Conservation (phyloP, 73 alveolate genomes). For the Paramecium sexaurelia region DNA sequence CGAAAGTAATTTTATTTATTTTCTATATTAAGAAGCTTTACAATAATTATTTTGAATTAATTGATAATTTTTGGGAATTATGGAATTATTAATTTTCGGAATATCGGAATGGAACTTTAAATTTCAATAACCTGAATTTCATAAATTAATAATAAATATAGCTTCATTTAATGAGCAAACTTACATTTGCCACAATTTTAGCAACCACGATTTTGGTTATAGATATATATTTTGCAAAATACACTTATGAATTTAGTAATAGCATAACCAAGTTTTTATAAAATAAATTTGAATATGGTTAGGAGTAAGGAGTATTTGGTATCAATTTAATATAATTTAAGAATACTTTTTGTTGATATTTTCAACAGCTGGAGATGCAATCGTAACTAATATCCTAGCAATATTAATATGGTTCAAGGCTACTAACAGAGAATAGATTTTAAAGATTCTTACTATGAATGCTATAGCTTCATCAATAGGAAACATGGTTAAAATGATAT, state of each 20-base stretch:
- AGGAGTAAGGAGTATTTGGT: not conserved
- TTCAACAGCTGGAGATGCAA: not conserved
- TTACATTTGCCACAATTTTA: not conserved
- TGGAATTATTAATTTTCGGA: not conserved
- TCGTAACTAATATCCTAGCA: not conserved
- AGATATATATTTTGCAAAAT: not conserved
- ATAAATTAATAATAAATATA: not conserved
- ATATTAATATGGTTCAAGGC: not conserved
- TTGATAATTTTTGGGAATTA: not conserved
- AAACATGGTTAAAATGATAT: not conserved
- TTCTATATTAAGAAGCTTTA: not conserved
- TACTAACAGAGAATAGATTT: not conserved
- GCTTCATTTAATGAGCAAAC: not conserved
- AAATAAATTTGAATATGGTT: not conserved
- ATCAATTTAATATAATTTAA: not conserved
- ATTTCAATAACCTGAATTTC: not conserved
- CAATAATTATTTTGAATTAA: not conserved
- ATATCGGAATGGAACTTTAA: not conserved
- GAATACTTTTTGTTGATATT: not conserved
- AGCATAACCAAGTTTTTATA: not conserved
- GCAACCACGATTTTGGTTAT: not conserved
- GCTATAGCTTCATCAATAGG: not conserved
- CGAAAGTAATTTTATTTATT: not conserved
- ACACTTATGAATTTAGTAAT: slow-evolving; percentile 9
- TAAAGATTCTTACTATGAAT: not conserved